Conservation (phyloP, 805 yeast genomes). For the Pichia californica region DNA sequence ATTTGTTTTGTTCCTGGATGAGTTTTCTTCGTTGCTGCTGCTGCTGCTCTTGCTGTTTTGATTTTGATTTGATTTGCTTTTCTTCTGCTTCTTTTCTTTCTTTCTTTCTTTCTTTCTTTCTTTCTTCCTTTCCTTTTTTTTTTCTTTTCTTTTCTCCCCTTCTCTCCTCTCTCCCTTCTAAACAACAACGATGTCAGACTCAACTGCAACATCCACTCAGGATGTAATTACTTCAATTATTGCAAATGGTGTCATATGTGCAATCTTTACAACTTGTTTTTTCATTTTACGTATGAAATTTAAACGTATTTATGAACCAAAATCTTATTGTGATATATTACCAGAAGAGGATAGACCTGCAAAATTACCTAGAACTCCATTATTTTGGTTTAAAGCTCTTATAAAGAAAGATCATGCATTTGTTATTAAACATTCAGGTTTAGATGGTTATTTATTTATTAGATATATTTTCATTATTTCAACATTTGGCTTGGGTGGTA, state of each 20-base stretch:
- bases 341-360: constrained; percentile 60
- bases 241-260: constrained; percentile 61
- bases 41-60: background rate
- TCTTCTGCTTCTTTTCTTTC: background rate
- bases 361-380: constrained; percentile 62
- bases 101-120: background rate
- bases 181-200: background rate
- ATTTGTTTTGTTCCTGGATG: no score
- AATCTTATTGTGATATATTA: constrained; percentile 55
- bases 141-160: background rate
- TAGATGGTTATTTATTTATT: constrained; percentile 90
- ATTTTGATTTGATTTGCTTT: background rate
- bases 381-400: constrained; percentile 64
- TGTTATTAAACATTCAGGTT: constrained; percentile 77
- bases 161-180: background rate
- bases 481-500: constrained; percentile 47
- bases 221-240: constrained; percentile 68
- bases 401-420: constrained; percentile 64
- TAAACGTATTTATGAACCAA: constrained; percentile 78
- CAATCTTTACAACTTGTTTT: constrained; percentile 55
- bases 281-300: constrained; percentile 58
- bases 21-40: no score
- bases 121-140: background rate
- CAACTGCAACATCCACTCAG: constrained; percentile 50
- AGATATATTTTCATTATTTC: constrained; percentile 63